A percentile compares a stretch with the other conserved stretches of the same genome.
phyloP scores from a whole-genome alignment of 805 yeast species.

The Myxozyma neglecta region DNA sequence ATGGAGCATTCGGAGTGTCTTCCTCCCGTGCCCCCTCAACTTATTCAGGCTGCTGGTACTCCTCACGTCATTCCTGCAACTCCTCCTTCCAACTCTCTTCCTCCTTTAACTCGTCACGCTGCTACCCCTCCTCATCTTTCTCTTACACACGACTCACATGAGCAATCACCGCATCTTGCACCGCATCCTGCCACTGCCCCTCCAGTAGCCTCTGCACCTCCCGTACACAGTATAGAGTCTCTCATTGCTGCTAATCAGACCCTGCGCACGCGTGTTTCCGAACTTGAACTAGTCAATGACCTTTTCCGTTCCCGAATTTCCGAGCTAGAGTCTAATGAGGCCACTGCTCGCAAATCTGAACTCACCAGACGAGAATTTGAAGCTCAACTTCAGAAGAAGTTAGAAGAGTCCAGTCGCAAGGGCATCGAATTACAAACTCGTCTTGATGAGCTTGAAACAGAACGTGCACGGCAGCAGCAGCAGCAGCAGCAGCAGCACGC shows the following conservation, averaged over 20 bases:
- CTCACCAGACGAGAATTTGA: conserved; percentile 46
- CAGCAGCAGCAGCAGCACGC: conserved; percentile 15
- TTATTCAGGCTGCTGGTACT: neutral
- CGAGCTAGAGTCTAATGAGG: conserved; percentile 63
- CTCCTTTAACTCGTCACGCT: conserved; percentile 5
- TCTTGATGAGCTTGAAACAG: conserved; percentile 26
- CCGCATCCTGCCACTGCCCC: neutral
- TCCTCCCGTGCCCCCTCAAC: conserved; percentile 6
- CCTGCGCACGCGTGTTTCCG: conserved; percentile 76
- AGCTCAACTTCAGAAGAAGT: conserved; percentile 44
- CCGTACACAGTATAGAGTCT: conserved; percentile 23
- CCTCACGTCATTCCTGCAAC: conserved; percentile 23
- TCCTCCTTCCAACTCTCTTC: conserved; percentile 19
- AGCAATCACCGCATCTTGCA: conserved; percentile 2
- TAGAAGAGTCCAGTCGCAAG: conserved; percentile 27
- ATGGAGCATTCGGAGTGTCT: conserved; percentile 15
- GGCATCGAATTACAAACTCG: conserved; percentile 26
- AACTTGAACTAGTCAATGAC: conserved; percentile 87
- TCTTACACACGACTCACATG: neutral
- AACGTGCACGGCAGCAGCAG: conserved; percentile 15
- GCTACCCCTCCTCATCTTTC: conserved; percentile 11
- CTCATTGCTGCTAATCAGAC: conserved; percentile 40
- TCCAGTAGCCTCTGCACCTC: neutral
- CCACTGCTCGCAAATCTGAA: conserved; percentile 40
- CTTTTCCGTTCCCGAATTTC: conserved; percentile 76